A percentile compares a stretch with the other conserved stretches of the same genome.
These are phyloP conservation scores for Aspergillus sp. DNA, from an alignment of 2,329 filamentous ascomycete species.

Conservation along the genomic window DNA sequence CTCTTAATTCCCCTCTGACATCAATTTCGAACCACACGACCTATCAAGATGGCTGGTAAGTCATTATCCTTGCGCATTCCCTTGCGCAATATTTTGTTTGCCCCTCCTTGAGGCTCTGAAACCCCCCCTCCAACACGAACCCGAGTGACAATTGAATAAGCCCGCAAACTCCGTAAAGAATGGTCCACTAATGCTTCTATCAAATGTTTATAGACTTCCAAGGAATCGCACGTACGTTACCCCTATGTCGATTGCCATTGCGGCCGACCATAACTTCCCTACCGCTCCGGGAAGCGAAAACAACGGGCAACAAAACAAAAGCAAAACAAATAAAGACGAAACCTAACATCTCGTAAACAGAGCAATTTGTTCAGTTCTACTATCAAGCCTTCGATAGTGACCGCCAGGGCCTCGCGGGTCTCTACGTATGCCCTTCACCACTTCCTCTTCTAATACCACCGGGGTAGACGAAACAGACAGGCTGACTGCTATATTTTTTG, in stretches of 20 bases:
- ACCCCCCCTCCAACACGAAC: constrained; percentile 15
- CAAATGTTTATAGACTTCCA: constrained; percentile 33
- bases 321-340: background rate
- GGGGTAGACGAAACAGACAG: background rate
- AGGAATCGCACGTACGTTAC: constrained; percentile 40
- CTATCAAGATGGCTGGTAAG: constrained; percentile 39
- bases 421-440: constrained; percentile 69
- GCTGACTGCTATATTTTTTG: constrained; percentile 11
- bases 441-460: background rate
- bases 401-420: constrained; percentile 62
- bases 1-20: constrained; percentile 8
- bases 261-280: background rate
- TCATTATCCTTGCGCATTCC: constrained; percentile 4
- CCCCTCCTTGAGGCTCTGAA: constrained; percentile 21
- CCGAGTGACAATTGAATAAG: background rate
- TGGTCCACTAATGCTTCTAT: constrained; percentile 13
- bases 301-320: background rate
- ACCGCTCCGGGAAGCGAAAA: background rate
- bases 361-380: constrained; percentile 87
- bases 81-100: constrained; percentile 15
- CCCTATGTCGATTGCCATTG: background rate
- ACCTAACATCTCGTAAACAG: constrained; percentile 50
- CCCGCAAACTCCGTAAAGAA: background rate
- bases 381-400: constrained; percentile 82
- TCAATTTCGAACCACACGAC: constrained; percentile 14